Evolutionary conservation across 169 alveolate genomes (phyloP).

Genomic region (Plasmodium coatneyi): DNA sequence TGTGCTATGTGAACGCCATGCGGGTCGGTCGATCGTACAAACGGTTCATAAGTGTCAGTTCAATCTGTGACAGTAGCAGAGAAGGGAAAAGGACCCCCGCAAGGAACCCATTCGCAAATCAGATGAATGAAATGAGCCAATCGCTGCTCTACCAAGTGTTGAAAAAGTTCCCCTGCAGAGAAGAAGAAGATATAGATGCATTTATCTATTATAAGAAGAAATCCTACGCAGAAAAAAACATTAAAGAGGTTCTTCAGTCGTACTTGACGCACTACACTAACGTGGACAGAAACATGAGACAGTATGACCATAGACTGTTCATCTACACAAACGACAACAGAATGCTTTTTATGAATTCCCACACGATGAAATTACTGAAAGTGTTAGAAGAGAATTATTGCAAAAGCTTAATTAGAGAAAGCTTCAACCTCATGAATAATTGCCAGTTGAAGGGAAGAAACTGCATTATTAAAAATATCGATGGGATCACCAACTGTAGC

Average conservation of each 20-base stretch:
- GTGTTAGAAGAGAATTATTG: conserved; percentile 34
- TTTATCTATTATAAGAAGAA: conserved; percentile 55
- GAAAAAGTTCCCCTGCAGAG: conserved; percentile 53
- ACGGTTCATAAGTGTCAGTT: neutral
- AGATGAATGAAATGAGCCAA: neutral
- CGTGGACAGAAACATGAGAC: conserved; percentile 11
- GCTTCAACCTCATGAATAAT: conserved; percentile 41
- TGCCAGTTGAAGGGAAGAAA: conserved; percentile 62
- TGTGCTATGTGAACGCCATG: conserved; percentile 7
- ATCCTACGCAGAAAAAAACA: neutral
- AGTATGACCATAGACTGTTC: conserved; percentile 33
- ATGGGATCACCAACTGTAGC: conserved; percentile 22
- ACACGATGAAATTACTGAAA: conserved; percentile 15
- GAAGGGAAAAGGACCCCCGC: neutral
- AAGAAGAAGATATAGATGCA: conserved; percentile 53
- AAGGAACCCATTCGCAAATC: neutral
- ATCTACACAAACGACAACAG: conserved; percentile 24
- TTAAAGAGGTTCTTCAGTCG: neutral
- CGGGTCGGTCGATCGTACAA: conserved; percentile 20
- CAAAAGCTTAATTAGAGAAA: conserved; percentile 55
- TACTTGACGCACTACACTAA: conserved; percentile 48
- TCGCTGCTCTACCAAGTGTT: conserved; percentile 30
- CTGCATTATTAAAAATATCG: conserved; percentile 50
- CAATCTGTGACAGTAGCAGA: neutral
- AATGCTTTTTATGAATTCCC: conserved; percentile 42